Conservation (phyloP, 225 moss, liverwort and hornwort species). For the Sphagnum tenellum region DNA sequence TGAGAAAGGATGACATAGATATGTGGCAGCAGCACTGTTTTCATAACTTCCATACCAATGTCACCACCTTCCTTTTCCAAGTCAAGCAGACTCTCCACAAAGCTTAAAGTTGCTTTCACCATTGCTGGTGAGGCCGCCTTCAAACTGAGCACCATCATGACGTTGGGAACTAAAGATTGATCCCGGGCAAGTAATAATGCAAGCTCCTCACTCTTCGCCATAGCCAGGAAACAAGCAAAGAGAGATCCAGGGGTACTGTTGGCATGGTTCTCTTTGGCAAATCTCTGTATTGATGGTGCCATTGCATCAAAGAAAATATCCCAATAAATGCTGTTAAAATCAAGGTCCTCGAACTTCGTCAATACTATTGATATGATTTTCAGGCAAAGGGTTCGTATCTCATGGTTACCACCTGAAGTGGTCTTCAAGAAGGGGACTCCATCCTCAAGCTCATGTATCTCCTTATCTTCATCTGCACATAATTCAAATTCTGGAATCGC, state of each 20-base stretch:
- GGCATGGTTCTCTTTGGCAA: constrained; percentile 65
- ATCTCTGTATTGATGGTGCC: constrained; percentile 46
- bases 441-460: constrained; percentile 17
- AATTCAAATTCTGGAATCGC: background rate
- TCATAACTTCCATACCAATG: constrained; percentile 37
- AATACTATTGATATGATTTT: constrained; percentile 66
- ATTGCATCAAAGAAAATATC: constrained; percentile 71
- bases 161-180: constrained; percentile 48
- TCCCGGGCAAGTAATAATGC: constrained; percentile 66
- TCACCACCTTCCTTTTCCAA: constrained; percentile 42
- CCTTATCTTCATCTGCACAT: constrained; percentile 3
- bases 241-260: constrained; percentile 59
- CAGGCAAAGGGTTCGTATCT: constrained; percentile 67
- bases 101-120: constrained; percentile 47
- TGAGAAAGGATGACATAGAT: constrained; percentile 59
- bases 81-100: constrained; percentile 74
- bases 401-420: constrained; percentile 45
- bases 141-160: constrained; percentile 58
- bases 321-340: constrained; percentile 61
- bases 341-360: constrained; percentile 58
- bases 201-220: constrained; percentile 60
- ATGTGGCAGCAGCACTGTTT: constrained; percentile 55
- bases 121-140: constrained; percentile 60
- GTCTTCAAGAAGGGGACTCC: constrained; percentile 15
- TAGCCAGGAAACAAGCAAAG: constrained; percentile 67